phyloP scores from a whole-genome alignment of 1,284 basidiomycete genomes.

The Ceratobasidium theobromae region DNA sequence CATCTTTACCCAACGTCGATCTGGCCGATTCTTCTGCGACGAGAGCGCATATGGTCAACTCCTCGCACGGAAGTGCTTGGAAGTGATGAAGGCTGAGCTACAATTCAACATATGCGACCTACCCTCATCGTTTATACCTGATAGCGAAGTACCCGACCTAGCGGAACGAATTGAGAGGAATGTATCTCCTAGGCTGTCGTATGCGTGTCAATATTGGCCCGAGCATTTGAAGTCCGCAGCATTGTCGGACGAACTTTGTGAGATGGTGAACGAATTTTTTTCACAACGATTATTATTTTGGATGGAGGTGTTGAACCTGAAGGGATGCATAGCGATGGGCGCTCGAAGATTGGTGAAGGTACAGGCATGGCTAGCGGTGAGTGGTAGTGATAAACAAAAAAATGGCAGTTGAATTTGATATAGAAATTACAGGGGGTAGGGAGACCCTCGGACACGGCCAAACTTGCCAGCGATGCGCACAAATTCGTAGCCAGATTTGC shows the following conservation, averaged over 20 bases:
- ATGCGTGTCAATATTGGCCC: not conserved
- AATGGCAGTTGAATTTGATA: not conserved
- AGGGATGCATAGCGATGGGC: not conserved
- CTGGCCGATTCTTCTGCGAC: not conserved
- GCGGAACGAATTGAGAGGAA: not conserved
- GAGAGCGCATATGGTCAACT: too few relatives aligned
- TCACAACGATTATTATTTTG: not conserved
- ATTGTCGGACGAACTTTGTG: not conserved
- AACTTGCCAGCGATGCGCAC: not conserved
- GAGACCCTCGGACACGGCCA: not conserved
- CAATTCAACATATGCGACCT: conserved; percentile 5
- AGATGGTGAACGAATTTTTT: not conserved
- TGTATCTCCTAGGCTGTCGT: not conserved
- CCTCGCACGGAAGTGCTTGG: not conserved
- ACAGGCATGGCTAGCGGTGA: not conserved
- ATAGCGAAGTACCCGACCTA: not conserved
- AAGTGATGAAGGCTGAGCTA: not conserved
- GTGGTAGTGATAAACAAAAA: not conserved
- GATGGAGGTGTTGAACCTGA: conserved; percentile 5
- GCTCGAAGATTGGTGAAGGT: not conserved
- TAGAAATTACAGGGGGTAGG: not conserved
- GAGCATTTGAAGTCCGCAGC: not conserved
- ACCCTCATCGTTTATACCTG: not conserved
- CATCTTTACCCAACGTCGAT: not conserved
- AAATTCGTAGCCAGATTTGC: not conserved